Evolutionary conservation across 2,329 filamentous ascomycete genomes (phyloP), one percentile per base, ranked within the genome.

Genomic region (Fusarium xyrophilum): DNA sequence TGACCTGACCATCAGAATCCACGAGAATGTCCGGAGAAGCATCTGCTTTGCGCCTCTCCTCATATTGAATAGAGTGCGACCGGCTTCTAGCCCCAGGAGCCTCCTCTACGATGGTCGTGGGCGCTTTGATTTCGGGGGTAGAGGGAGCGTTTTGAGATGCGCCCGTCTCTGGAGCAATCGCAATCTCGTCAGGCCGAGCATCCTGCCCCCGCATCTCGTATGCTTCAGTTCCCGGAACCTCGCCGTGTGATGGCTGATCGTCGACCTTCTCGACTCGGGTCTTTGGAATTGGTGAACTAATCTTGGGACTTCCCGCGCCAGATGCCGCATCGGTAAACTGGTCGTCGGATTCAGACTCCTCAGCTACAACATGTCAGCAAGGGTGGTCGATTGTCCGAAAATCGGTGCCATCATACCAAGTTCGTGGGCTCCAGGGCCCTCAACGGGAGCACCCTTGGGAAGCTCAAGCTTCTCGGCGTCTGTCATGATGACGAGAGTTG

Each of bases 281-380:
- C 65, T 81, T 83, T n/a, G 86, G 88, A 56, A 88, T 84, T 23
- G 86, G 85, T 17, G 85, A 85, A 65, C 75, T 77, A 40, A 77
- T 73, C 9, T 77, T 79, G 12, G 79, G 81, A 75, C 78, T 85
- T 69, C 72, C 78, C 60, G 75, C 81, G 58, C 78, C 83, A 35
- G 87, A 89, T 56, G 86, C 86, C 35, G 89, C 88, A 75, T 91
- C 89, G 52, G 86, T 90, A 77, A 89, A 91, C 78, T 91, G 89
- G 70, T 91, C 89, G 46, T 91, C 89, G 30, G 87, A 89, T 66
- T 90, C 89, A 50, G 88, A 89, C 32, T 81, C 82, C 63, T 85
- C 85, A 79, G 76, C 77, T 77, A 43, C 25, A 27, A 36, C 33
- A 54, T 53, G 70, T 79, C 67, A 80, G 76, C 58, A 65, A 44